phyloP scores from a whole-genome alignment of 2,329 filamentous ascomycete species.

The Talaromyces funiculosus region DNA sequence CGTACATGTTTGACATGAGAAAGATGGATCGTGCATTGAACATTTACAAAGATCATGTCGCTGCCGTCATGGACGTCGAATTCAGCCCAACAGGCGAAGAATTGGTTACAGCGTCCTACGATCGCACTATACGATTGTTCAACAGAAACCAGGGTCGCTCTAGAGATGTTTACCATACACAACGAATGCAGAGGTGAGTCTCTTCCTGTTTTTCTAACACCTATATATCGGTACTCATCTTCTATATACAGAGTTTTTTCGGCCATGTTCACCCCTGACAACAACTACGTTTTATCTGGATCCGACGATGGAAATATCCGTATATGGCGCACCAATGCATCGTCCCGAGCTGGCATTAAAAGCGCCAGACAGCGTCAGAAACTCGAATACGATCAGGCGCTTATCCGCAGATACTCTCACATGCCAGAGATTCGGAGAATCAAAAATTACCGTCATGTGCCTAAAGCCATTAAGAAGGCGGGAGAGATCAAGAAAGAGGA shows the following conservation, averaged over 20 bases:
- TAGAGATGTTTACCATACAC: conserved; percentile 92
- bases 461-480: conserved; percentile 92
- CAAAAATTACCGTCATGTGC: conserved; percentile 81
- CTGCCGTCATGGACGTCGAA: conserved; percentile 93
- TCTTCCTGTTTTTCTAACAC: background rate
- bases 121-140: conserved; percentile 84
- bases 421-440: conserved; percentile 96
- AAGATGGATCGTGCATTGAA: conserved; percentile 84
- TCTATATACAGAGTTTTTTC: conserved; percentile 62
- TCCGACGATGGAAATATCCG: conserved; percentile 90
- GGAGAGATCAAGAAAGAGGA: conserved; percentile 91
- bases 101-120: conserved; percentile 82
- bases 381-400: conserved; percentile 82
- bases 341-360: conserved; percentile 76
- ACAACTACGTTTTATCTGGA: conserved; percentile 81
- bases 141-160: conserved; percentile 73
- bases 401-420: conserved; percentile 79
- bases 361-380: conserved; percentile 78
- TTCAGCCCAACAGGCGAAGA: conserved; percentile 93
- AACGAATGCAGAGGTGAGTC: conserved; percentile 74
- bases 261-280: conserved; percentile 78
- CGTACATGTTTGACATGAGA: conserved; percentile 90
- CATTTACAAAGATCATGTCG: conserved; percentile 81
- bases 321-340: conserved; percentile 84
- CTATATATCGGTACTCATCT: conserved; percentile 14